A percentile compares a stretch with the other conserved stretches of the same genome.
Evolutionary conservation across 78 protist genomes (phyloP).

Genomic region (Pigoraptor vietnamica): DNA sequence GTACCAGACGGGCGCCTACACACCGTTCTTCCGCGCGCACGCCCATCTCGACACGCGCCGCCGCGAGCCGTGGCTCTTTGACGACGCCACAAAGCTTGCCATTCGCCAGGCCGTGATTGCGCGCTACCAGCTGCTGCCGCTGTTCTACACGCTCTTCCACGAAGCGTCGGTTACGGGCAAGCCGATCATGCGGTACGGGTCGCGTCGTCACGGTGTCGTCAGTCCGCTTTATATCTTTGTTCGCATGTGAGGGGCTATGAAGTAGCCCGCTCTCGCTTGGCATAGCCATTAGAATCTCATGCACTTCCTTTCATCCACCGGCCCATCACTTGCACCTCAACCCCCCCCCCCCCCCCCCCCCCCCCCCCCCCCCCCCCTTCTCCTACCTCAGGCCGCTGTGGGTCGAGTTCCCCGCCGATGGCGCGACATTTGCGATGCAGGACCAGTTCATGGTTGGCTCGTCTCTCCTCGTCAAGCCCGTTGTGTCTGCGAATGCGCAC

Average conservation of each 20-base stretch:
- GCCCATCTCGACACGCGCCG: slow-evolving; percentile 91
- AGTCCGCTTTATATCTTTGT: too few relatives aligned
- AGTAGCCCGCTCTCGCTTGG: too few relatives aligned
- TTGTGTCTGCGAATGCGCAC: neutral
- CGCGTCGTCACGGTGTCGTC: too few relatives aligned
- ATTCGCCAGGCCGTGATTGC: slow-evolving; percentile 57
- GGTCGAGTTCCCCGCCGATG: neutral
- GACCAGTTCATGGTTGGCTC: neutral
- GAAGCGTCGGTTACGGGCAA: slow-evolving; percentile 55
- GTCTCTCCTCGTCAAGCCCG: neutral
- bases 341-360: too few relatives aligned
- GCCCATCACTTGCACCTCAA: too few relatives aligned
- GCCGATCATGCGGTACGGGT: slow-evolving; percentile 65
- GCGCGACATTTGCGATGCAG: neutral
- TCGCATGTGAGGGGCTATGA: too few relatives aligned
- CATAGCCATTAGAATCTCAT: too few relatives aligned
- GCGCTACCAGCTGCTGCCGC: slow-evolving; percentile 88
- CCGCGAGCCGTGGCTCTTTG: slow-evolving; percentile 88
- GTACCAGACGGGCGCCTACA: slow-evolving; percentile 91
- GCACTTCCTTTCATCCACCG: too few relatives aligned
- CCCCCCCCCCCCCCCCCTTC: too few relatives aligned
- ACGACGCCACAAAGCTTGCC: slow-evolving; percentile 35
- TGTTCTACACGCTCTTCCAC: slow-evolving; percentile 73
- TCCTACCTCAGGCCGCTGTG: neutral
- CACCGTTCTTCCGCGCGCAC: slow-evolving; percentile 98